phyloP scores from a whole-genome alignment of 2,329 filamentous ascomycete species.

The Trichoderma sp. region DNA sequence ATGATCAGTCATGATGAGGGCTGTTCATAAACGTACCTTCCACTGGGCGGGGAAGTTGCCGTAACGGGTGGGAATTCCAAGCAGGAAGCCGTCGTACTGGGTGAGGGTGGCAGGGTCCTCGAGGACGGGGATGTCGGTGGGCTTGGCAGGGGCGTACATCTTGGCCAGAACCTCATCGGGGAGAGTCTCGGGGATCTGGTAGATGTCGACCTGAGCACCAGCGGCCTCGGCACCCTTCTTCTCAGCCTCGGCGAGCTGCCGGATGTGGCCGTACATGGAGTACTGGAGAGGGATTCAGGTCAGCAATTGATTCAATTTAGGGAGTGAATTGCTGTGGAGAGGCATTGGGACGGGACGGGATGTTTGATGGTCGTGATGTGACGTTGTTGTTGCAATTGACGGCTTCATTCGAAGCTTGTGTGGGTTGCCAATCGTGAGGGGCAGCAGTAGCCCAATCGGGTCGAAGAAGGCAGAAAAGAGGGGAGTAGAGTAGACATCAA shows the following conservation, averaged over 20 bases:
- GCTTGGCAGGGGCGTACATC: conserved; percentile 85
- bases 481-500: conserved; percentile 26
- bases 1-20: neutral
- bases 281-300: conserved; percentile 54
- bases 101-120: conserved; percentile 58
- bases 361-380: neutral
- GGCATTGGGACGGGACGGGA: neutral
- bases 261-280: conserved; percentile 91
- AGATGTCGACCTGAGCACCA: conserved; percentile 77
- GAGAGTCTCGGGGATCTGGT: conserved; percentile 88
- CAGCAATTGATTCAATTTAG: neutral
- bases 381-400: neutral
- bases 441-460: neutral
- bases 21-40: conserved; percentile 54
- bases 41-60: conserved; percentile 97
- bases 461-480: neutral
- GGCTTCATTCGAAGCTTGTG: neutral
- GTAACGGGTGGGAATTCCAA: conserved; percentile 93
- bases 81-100: conserved; percentile 81
- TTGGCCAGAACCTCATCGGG: conserved; percentile 76
- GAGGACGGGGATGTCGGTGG: conserved; percentile 61
- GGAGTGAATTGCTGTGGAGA: neutral
- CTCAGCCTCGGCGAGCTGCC: conserved; percentile 80
- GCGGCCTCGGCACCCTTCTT: conserved; percentile 85
- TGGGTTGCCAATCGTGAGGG: neutral